Evolutionary conservation across 108 stramenopile species (phyloP).

Genomic region (Thalassiosira profunda): DNA sequence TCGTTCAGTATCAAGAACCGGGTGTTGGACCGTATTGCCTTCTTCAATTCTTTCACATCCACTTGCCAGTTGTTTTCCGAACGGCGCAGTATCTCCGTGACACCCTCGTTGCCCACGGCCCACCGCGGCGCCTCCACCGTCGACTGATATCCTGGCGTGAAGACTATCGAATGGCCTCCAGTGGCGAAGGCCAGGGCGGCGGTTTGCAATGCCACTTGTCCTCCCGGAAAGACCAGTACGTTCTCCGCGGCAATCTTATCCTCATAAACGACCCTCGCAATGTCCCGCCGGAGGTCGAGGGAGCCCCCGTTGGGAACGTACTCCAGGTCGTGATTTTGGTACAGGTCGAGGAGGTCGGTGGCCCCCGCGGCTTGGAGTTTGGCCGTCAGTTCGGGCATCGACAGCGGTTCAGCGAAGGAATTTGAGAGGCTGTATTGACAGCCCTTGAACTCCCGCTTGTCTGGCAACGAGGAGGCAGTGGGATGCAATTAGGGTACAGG

Average conservation of each 20-base stretch:
- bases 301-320: conserved; percentile 85
- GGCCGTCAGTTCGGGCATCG: conserved; percentile 57
- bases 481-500: background rate
- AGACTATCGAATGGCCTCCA: conserved; percentile 70
- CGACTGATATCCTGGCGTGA: conserved; percentile 84
- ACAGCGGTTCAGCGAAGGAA: conserved; percentile 77
- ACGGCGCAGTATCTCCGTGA: conserved; percentile 54
- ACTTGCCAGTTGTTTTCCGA: conserved; percentile 70
- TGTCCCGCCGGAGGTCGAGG: conserved; percentile 65
- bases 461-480: background rate
- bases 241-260: conserved; percentile 48
- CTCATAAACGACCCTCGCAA: conserved; percentile 59
- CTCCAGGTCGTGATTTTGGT: conserved; percentile 56
- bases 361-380: conserved; percentile 44
- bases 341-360: conserved; percentile 46
- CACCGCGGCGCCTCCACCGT: conserved; percentile 62
- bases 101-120: conserved; percentile 41
- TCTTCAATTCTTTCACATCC: conserved; percentile 46
- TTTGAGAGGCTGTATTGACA: conserved; percentile 72
- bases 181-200: conserved; percentile 67
- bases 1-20: conserved; percentile 73
- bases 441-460: conserved; percentile 72
- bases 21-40: conserved; percentile 62
- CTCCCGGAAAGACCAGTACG: conserved; percentile 79
- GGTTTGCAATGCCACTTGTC: conserved; percentile 82